Percentiles rank a stretch among this genome's conserved stretches.
These are phyloP conservation scores for Diaporthe australafricana DNA, from an alignment of 2,329 filamentous ascomycete genomes.

Conservation along the genomic window DNA sequence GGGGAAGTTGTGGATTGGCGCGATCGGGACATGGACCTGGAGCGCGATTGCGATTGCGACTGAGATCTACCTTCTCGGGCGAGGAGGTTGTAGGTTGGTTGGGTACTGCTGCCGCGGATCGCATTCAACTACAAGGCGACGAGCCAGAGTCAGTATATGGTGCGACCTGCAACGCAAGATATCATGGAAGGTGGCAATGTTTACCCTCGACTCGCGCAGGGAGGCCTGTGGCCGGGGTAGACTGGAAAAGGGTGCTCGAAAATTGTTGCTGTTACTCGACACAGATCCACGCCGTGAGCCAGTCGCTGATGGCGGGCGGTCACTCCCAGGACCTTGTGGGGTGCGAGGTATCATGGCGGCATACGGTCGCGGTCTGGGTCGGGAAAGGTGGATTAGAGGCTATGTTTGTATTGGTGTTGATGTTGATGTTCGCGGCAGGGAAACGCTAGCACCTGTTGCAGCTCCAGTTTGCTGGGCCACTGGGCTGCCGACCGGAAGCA, in stretches of 20 bases:
- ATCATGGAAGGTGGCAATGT: background rate
- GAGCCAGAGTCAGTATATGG: background rate
- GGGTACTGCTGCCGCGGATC: conserved; percentile 44
- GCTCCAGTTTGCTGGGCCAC: conserved; percentile 20
- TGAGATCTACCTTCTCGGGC: conserved; percentile 46
- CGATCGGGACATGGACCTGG: conserved; percentile 25
- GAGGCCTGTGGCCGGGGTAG: conserved; percentile 44
- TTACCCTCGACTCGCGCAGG: conserved; percentile 46
- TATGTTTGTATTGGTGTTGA: background rate
- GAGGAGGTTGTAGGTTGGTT: conserved; percentile 54
- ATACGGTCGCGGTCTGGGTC: background rate
- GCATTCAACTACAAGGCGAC: conserved; percentile 40
- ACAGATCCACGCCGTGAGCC: conserved; percentile 41
- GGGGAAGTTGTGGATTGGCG: conserved; percentile 31
- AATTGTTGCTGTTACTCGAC: conserved; percentile 41
- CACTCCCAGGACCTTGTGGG: conserved; percentile 43
- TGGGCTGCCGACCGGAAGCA: background rate
- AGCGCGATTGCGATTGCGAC: conserved; percentile 19
- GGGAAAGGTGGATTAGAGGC: background rate
- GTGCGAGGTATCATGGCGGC: conserved; percentile 39
- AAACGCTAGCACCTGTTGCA: background rate
- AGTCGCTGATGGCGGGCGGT: conserved; percentile 37
- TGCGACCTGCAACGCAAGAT: background rate
- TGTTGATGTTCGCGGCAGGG: background rate
- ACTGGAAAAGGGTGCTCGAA: conserved; percentile 42